phyloP scores from a whole-genome alignment of 1,284 basidiomycete genomes.

The Sanghuangporus baumii region DNA sequence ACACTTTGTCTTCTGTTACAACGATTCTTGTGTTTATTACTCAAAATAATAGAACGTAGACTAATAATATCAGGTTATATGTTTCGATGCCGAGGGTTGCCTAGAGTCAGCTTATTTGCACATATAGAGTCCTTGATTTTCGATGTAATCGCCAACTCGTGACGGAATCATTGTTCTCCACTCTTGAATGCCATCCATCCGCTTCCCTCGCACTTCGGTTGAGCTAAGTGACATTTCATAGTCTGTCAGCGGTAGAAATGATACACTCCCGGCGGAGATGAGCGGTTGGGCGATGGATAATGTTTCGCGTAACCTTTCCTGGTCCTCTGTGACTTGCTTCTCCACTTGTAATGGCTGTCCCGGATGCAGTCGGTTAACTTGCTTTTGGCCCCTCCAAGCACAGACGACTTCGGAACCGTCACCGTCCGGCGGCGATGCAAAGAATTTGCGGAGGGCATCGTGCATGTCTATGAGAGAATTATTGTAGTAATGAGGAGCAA shows the following conservation, averaged over 20 bases:
- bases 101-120: background rate
- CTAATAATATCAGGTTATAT: background rate
- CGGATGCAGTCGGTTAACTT: background rate
- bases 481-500: constrained; percentile 75
- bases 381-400: constrained; percentile 35
- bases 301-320: constrained; percentile 28
- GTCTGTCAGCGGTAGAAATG: constrained; percentile 55
- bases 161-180: constrained; percentile 39
- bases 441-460: constrained; percentile 52
- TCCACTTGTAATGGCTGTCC: constrained; percentile 6
- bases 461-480: constrained; percentile 47
- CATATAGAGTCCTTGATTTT: constrained; percentile 44
- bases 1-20: background rate
- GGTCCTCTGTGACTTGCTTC: constrained; percentile 25
- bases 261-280: constrained; percentile 44
- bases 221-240: constrained; percentile 64
- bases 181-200: constrained; percentile 31
- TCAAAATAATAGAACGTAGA: background rate
- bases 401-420: constrained; percentile 70
- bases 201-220: constrained; percentile 57
- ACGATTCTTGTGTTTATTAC: background rate
- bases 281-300: constrained; percentile 42
- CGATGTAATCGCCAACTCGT: constrained; percentile 44
- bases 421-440: constrained; percentile 42
- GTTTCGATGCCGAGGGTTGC: background rate